Evolutionary conservation across 1,284 basidiomycete genomes (phyloP).

Genomic region (Lentinus polychrous): DNA sequence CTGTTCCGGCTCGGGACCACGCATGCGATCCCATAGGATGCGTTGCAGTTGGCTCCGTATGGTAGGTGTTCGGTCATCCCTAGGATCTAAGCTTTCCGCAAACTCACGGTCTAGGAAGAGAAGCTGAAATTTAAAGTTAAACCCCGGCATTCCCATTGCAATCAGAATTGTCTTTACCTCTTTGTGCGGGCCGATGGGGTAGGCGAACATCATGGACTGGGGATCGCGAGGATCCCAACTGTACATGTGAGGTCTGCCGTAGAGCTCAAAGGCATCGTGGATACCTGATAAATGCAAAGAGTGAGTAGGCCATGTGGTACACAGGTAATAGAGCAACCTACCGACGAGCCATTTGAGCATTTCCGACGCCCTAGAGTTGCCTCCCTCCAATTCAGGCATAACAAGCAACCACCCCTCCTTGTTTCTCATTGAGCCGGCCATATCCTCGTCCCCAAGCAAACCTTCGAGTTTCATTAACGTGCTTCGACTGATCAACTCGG

Average conservation of each 20-base stretch:
- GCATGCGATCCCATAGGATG: constrained; percentile 66
- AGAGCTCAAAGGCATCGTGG: constrained; percentile 83
- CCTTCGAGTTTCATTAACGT: constrained; percentile 89
- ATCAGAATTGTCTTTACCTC: constrained; percentile 44
- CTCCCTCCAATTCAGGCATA: constrained; percentile 72
- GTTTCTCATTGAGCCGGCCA: constrained; percentile 49
- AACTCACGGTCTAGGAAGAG: constrained; percentile 88
- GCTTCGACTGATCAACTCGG: constrained; percentile 82
- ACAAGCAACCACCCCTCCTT: constrained; percentile 80
- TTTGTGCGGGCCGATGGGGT: constrained; percentile 68
- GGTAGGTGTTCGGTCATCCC: constrained; percentile 69
- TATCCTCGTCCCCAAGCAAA: constrained; percentile 69
- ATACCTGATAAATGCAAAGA: constrained; percentile 39
- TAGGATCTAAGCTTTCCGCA: constrained; percentile 73
- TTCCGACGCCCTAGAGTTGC: constrained; percentile 52
- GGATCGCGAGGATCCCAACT: constrained; percentile 83
- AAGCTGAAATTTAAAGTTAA: constrained; percentile 34
- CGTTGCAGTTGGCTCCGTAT: constrained; percentile 58
- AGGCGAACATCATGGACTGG: constrained; percentile 73
- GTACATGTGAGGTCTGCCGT: constrained; percentile 79
- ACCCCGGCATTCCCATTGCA: constrained; percentile 8
- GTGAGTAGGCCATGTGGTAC: constrained; percentile 3
- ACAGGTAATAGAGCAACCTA: constrained; percentile 27
- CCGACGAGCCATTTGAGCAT: constrained; percentile 96
- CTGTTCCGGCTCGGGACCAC: constrained; percentile 22